Base-by-base conservation (phyloP, 1,284 basidiomycete genomes). In the Sparassis latifolia region DNA sequence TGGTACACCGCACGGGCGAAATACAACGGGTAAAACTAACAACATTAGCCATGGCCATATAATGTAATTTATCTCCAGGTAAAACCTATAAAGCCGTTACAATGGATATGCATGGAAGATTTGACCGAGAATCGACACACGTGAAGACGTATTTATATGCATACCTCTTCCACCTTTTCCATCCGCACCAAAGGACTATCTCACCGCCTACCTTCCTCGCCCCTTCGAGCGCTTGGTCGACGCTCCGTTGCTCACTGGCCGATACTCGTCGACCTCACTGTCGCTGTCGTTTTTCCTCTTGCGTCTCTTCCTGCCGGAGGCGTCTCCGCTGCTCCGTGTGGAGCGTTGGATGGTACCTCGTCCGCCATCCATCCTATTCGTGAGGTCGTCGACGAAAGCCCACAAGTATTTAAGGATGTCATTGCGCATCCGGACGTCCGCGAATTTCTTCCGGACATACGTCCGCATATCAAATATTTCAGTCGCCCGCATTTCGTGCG, bases 1-100 rank as follows among this genome's bases (percentile, higher is more conserved):
- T 87, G 78, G 74, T 91, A 89, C 63, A 88, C 84, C 1, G 74
- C 84, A 2, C 70, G 87, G 55, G 75, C 76, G 4, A 68, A 64
- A 49, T 58, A 61, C 43, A 53, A 52, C 12, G 55, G 48, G 33
- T 59, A 43, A 44, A 41, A 9, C 27, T 20, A 30, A 37, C 35
- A 3, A 33, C 5, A 20, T 20, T 20, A 20, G 20, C 20, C 20
- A 5, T 12, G 10, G 10, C 31, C 20, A 30, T 4, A 41, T 20
- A 5, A 20, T 20, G 20, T 20, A 20, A 20, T 20, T 20, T 20
- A 20, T 20, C 20, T 20, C 20, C 20, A 20, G 20, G 20, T 20
- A 20, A 20, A 20, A 20, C 20, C 20, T 20, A 20, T 20, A 20
- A 20, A 20, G 20, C 20, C 20, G 20, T 20, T 20, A 20, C 20